These are phyloP conservation scores for Xylaria sp. DNA, from an alignment of 2,329 filamentous ascomycete species.

Conservation along the genomic window DNA sequence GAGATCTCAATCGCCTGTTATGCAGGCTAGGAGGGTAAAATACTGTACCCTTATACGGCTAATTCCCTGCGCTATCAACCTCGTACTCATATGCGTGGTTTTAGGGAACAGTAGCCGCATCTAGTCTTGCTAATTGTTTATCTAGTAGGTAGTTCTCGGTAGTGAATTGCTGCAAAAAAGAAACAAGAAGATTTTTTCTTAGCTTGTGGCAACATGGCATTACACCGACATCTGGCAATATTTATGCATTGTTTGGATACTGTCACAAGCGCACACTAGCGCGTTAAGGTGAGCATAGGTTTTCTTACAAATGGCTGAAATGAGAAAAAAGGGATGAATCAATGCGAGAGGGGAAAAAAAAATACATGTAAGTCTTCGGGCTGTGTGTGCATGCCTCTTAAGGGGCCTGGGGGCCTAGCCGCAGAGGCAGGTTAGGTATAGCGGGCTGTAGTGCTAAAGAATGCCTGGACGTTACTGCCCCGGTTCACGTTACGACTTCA, in stretches of 20 bases:
- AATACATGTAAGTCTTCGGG: slow-evolving; percentile 11
- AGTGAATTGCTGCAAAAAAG: not conserved
- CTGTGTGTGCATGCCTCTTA: slow-evolving; percentile 5
- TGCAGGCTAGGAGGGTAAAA: slow-evolving; percentile 23
- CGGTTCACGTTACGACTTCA: not conserved
- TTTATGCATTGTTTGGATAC: slow-evolving; percentile 21
- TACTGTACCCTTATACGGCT: slow-evolving; percentile 14
- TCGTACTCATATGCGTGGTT: slow-evolving; percentile 2
- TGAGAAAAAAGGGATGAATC: slow-evolving; percentile 30
- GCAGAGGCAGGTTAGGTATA: not conserved
- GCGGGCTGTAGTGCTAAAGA: not conserved
- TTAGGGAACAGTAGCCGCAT: slow-evolving; percentile 2
- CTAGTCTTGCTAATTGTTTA: not conserved
- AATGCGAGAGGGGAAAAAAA: slow-evolving; percentile 21
- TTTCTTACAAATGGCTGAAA: slow-evolving; percentile 26
- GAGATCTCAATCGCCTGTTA: slow-evolving; percentile 18
- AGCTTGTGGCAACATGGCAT: slow-evolving; percentile 2
- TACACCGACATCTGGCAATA: not conserved
- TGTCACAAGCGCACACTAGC: not conserved
- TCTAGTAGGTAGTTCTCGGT: not conserved
- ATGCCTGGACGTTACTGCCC: not conserved
- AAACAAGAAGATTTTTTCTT: not conserved
- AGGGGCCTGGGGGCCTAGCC: slow-evolving; percentile 11
- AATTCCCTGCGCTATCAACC: not conserved
- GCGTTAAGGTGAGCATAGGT: not conserved